Percentiles rank a stretch among this genome's conserved stretches.
These are phyloP conservation scores for Dioscorea alata DNA, from an alignment of 106 monocot genomes.

Conservation along the genomic window DNA sequence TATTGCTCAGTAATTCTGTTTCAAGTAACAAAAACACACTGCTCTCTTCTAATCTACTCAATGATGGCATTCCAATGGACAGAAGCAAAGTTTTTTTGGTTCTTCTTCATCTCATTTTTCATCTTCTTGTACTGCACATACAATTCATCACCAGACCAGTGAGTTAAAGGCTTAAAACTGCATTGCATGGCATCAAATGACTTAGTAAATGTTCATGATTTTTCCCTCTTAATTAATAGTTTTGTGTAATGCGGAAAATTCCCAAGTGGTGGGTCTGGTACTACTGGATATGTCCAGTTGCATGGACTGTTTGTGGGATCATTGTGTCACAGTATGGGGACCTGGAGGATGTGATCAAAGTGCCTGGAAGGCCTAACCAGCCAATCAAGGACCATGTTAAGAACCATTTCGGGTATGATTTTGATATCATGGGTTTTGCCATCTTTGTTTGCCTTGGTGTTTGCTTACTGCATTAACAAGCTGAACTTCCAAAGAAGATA, in stretches of 20 bases:
- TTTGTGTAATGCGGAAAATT: constrained; percentile 24
- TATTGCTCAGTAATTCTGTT: no score
- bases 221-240: not conserved
- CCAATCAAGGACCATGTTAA: constrained; percentile 34
- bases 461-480: no score
- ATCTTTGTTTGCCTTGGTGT: no score
- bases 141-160: constrained; percentile 3
- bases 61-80: constrained; percentile 8
- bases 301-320: constrained; percentile 34
- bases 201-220: not conserved
- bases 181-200: not conserved
- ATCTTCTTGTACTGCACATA: constrained; percentile 13
- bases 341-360: constrained; percentile 35
- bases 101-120: constrained; percentile 9
- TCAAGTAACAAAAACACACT: not conserved
- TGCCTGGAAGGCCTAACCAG: constrained; percentile 23
- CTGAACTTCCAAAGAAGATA: no score
- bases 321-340: constrained; percentile 60
- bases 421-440: constrained; percentile 26
- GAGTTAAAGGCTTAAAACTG: not conserved
- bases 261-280: constrained; percentile 41
- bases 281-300: constrained; percentile 38
- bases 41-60: constrained; percentile 2
- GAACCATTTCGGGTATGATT: constrained; percentile 47
- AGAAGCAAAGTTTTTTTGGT: constrained; percentile 14